Evolutionary conservation across 495 filamentous ascomycete species (phyloP), one percentile per base, ranked within the genome.

Genomic region (Lichenothelia convexa): DNA sequence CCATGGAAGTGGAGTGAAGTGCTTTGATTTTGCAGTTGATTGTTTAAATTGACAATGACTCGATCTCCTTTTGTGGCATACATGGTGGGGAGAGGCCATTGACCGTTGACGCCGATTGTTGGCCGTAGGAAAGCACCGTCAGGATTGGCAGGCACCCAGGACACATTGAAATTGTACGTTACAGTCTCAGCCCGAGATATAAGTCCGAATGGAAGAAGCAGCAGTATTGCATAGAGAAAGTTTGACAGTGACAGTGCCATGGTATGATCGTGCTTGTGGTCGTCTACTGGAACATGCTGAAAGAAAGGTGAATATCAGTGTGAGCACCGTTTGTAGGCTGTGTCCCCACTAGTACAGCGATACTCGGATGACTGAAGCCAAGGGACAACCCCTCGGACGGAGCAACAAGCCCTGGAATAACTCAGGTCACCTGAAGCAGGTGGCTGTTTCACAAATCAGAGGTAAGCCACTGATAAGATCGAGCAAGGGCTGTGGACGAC

Each of bases 1-100:
- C 82, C 82, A 51, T 91, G 82, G 52, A 75, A 91, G 59, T 91
- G 82, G 3, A 89, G 56, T 22, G 68, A 70, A 2, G 78, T 76
- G 18, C 58, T 58, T 46, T 83, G 63, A 47, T 85, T 70, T 8
- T 71, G 78, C 4, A 91, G 65, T 16, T 66, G 62, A 53, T 91
- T 91, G 45, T 72, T 56, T 45, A 79, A 64, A 38, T 82, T 73
- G 36, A 86, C 67, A 27, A 89, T 54, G 21, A 91, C 45, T 18
- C 59, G 64, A 49, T 89, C 83, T 33, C 80, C 80, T 34, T 77
- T 60, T 32, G 72, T 67, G 23, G 72, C 77, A 34, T 72, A 65
- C 35, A 87, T 75, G 12, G 60, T 54, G 4, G 78, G 80, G 32
- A 76, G 54, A 1, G 81, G 80, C 79, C 78, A 89, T 63, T 81